These are phyloP conservation scores for Rubia yunnanensis DNA, from an alignment of 257 asterid species.

Conservation along the genomic window DNA sequence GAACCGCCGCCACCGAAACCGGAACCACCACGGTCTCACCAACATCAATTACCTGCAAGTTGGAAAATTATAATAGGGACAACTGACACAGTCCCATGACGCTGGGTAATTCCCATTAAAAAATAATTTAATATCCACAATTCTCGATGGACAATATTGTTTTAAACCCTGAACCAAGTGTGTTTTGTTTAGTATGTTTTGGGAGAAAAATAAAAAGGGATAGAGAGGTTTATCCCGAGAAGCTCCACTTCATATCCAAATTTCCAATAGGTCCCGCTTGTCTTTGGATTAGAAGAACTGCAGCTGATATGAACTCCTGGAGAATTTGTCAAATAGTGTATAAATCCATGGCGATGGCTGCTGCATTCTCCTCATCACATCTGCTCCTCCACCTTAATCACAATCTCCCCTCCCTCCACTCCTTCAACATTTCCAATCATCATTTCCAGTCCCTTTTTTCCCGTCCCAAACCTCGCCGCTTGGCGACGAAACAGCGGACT, in stretches of 20 bases:
- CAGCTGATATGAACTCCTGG: not conserved
- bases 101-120: too few relatives aligned
- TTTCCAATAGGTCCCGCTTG: not conserved
- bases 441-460: constrained; percentile 20
- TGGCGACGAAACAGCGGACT: constrained; percentile 24
- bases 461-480: constrained; percentile 3
- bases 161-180: too few relatives aligned
- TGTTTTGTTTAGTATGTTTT: too few relatives aligned
- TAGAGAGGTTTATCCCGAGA: not conserved
- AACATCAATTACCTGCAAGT: too few relatives aligned
- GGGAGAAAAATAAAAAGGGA: too few relatives aligned
- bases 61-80: too few relatives aligned
- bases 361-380: constrained; percentile 28
- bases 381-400: constrained; percentile 34
- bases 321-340: not conserved
- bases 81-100: too few relatives aligned
- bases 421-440: constrained; percentile 17
- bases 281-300: not conserved
- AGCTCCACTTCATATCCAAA: constrained; percentile 1
- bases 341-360: constrained; percentile 27
- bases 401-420: constrained; percentile 22
- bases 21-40: too few relatives aligned
- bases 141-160: too few relatives aligned
- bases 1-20: too few relatives aligned
- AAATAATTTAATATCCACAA: too few relatives aligned